Conservation (phyloP, 2,329 filamentous ascomycete genomes). For the Talaromyces sp. region DNA sequence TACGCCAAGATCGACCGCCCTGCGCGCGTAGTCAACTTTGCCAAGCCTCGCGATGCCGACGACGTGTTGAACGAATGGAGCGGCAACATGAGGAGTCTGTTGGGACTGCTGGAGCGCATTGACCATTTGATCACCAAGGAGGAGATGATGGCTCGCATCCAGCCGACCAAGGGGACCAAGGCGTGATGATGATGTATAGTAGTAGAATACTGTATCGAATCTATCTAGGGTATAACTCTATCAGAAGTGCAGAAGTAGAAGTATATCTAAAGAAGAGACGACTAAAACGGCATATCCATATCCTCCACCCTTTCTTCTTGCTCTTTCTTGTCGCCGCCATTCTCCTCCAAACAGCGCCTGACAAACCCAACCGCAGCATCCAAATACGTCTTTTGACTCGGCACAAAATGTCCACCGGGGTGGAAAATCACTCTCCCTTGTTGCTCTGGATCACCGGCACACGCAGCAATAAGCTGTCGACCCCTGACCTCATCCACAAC, state of each 20-base stretch:
- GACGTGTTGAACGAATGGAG: conserved; percentile 98
- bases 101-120: conserved; percentile 81
- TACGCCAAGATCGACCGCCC: conserved; percentile 96
- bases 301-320: conserved; percentile 58
- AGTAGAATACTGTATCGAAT: neutral
- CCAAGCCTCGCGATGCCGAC: conserved; percentile 89
- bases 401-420: conserved; percentile 87
- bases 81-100: conserved; percentile 90
- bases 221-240: conserved; percentile 6
- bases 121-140: conserved; percentile 99
- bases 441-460: conserved; percentile 48
- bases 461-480: conserved; percentile 61
- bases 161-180: conserved; percentile 49
- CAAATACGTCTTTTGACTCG: conserved; percentile 74
- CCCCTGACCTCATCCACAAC: conserved; percentile 78
- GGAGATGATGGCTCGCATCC: conserved; percentile 99
- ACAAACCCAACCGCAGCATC: conserved; percentile 72
- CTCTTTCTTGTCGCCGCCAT: conserved; percentile 26
- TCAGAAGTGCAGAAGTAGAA: conserved; percentile 7
- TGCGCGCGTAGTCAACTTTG: conserved; percentile 86
- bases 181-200: conserved; percentile 10
- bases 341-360: conserved; percentile 44
- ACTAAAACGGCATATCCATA: conserved; percentile 62
- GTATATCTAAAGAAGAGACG: neutral
- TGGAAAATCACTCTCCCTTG: conserved; percentile 60